Evolutionary conservation across 2,329 filamentous ascomycete genomes (phyloP).

Genomic region (Hymenoscyphus occultus): DNA sequence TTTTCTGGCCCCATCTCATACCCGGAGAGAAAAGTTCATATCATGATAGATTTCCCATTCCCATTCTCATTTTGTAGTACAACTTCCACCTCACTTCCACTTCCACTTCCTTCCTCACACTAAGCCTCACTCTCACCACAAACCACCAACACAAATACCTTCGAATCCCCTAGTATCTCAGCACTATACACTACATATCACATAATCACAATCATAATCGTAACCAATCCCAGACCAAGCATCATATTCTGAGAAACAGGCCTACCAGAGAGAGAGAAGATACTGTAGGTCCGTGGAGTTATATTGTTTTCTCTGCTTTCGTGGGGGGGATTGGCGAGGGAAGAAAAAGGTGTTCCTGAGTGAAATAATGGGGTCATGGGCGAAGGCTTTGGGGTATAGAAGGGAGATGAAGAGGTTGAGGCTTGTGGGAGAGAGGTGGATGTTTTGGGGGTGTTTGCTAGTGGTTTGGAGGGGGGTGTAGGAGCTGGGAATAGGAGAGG

Average conservation of each 20-base stretch:
- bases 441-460: conserved; percentile 29
- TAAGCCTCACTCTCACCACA: no score
- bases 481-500: conserved; percentile 17
- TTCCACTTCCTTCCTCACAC: no score
- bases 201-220: background rate
- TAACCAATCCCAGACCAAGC: conserved; percentile 26
- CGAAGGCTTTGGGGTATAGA: conserved; percentile 26
- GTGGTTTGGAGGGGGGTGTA: conserved; percentile 28
- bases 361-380: conserved; percentile 24
- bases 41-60: no score
- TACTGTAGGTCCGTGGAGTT: conserved; percentile 14
- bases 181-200: no score
- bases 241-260: conserved; percentile 19
- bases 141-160: no score
- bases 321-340: conserved; percentile 16
- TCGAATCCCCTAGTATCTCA: no score
- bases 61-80: no score
- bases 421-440: conserved; percentile 29
- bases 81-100: no score
- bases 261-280: conserved; percentile 21
- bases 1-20: no score
- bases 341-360: conserved; percentile 19
- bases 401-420: conserved; percentile 28
- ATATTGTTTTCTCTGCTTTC: conserved; percentile 12
- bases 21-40: no score